These are phyloP conservation scores for Chlorella ohadii DNA, from an alignment of 139 green algal genomes.

Conservation along the genomic window DNA sequence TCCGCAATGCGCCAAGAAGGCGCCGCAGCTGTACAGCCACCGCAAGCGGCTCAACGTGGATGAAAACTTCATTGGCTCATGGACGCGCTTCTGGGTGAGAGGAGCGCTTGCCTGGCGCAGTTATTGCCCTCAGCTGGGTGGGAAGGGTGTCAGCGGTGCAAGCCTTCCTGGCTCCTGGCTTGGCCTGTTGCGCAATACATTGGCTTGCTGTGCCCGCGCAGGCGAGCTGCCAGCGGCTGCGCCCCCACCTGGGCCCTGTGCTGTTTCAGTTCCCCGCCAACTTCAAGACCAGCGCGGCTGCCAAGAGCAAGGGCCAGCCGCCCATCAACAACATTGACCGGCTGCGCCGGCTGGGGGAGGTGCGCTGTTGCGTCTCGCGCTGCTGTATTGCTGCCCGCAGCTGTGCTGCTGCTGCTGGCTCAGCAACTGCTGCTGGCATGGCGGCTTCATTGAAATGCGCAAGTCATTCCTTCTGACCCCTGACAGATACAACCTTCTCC, in stretches of 20 bases:
- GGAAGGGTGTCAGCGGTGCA: too few relatives aligned
- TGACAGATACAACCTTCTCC: too few relatives aligned
- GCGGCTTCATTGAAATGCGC: too few relatives aligned
- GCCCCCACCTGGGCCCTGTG: constrained; percentile 38
- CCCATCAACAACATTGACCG: constrained; percentile 5
- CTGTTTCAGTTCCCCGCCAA: constrained; percentile 34
- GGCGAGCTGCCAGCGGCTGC: constrained; percentile 24
- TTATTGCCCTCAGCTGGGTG: too few relatives aligned
- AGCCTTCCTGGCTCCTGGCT: too few relatives aligned
- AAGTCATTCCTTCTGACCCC: too few relatives aligned
- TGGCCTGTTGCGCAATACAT: too few relatives aligned
- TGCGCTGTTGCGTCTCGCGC: neutral
- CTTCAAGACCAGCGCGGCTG: constrained; percentile 15
- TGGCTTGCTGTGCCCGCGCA: neutral
- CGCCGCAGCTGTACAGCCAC: constrained; percentile 27
- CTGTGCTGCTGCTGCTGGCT: neutral
- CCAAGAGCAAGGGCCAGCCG: constrained; percentile 1
- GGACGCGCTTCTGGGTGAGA: constrained; percentile 32
- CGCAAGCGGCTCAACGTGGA: constrained; percentile 35
- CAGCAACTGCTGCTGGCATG: too few relatives aligned
- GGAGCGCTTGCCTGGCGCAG: neutral
- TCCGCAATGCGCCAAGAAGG: neutral
- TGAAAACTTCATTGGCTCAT: constrained; percentile 23
- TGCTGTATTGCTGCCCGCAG: neutral
- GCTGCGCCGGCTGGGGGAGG: constrained; percentile 18